These are phyloP conservation scores for sunflower (Helianthus annuus) DNA, from an alignment of 129 eudicot genomes.

Conservation along the genomic window HanXRQr2.0-SUNRISE NC_035447.2:38283317-38283816, in stretches of 20 bases:
- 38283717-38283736: no score
- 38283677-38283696: not conserved
- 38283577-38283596: constrained; percentile 26
- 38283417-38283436: not conserved
- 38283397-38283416: not conserved
- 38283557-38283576: not conserved
- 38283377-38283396: not conserved
- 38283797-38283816: no score
- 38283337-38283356: no score
- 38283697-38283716: not conserved
- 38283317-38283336: not conserved
- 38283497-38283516: not conserved
- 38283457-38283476: not conserved
- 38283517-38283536: not conserved
- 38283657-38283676: not conserved
- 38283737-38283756: no score
- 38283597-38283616: constrained; percentile 1
- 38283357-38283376: no score
- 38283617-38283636: constrained; percentile 13
- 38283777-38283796: no score
- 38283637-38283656: not conserved
- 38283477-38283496: not conserved
- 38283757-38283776: no score
- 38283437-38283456: not conserved
- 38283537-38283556: not conserved